Evolutionary conservation across 345 rosid genomes (phyloP), one percentile per base, ranked within the genome.

Genomic region (Citrus medica): DNA sequence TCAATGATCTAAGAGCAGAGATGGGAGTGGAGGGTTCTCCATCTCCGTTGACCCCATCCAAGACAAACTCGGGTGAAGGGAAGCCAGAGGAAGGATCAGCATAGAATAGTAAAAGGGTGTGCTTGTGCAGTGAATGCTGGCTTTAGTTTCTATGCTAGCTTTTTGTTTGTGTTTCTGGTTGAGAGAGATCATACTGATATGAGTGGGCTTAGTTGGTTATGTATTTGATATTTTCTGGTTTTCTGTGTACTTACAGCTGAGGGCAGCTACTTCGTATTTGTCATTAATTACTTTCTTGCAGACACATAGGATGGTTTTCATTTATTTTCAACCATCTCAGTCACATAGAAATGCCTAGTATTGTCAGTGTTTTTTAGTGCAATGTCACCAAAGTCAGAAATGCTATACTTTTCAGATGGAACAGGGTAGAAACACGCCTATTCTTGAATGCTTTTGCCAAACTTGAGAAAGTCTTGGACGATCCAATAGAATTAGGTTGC

Each of bases 21-120:
- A 85, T 90, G 91, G 95, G 91, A 24, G 86, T 90, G 71, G 95
- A 92, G 78, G 94, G 90, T n/a, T 86, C 92, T 27, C 91, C 92
- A 51, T 85, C 93, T 33, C 88, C 93, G 16, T 72, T 80, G 76
- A 60, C 80, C 66, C 83, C 89, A 51, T 81, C 88, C 33, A 87
- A 88, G 89, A 77, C 81, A 51, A 85, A 84, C 76, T 73, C 83
- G 0, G 84, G 30, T 46, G 90, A 83, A 76, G 79, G 40, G 28
- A 84, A 75, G 77, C 66, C 78, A 74, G 88, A 83, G 30, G 92
- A 87, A 79, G 88, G 83, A 32, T 86, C 89, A 38, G 84, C 90
- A 37, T 83, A 79, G 82, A 69, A 82, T 53, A 25, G 53, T 55
- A 55, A 28, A 61, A 60, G 80, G 63, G 33, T 55, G 68, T 24